Percentiles rank a stretch among this genome's conserved stretches.
Evolutionary conservation across 345 rosid genomes (phyloP).

Genomic region (Cardamine occulta): DNA sequence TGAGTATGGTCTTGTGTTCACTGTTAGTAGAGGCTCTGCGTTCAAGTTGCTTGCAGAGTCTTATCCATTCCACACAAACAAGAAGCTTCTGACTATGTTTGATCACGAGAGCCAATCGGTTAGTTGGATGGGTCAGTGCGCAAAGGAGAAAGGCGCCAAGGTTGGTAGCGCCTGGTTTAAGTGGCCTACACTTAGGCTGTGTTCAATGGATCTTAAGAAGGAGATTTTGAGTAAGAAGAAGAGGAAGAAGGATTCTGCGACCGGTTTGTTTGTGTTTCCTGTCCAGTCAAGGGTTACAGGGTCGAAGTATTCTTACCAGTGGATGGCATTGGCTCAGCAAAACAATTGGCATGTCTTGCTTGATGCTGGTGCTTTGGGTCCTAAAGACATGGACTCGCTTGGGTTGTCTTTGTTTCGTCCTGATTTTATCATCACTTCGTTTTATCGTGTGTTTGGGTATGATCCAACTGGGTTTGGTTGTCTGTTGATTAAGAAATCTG

Average conservation of each 20-base stretch:
- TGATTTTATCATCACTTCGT: slow-evolving; percentile 93
- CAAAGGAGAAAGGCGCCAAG: slow-evolving; percentile 94
- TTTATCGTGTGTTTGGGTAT: slow-evolving; percentile 91
- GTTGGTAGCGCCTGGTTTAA: slow-evolving; percentile 92
- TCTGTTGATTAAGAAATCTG: slow-evolving; percentile 94
- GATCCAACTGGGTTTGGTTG: slow-evolving; percentile 99
- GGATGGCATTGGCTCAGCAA: slow-evolving; percentile 99
- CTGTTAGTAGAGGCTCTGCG: slow-evolving; percentile 99
- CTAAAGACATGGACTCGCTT: slow-evolving; percentile 99
- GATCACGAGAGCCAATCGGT: slow-evolving; percentile 98
- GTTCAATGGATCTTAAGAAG: slow-evolving; percentile 94
- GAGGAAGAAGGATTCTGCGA: slow-evolving; percentile 89
- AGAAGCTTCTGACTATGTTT: slow-evolving; percentile 93
- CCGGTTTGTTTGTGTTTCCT: slow-evolving; percentile 93
- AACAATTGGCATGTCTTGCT: slow-evolving; percentile 98
- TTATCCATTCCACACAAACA: slow-evolving; percentile 94
- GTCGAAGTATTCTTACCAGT: slow-evolving; percentile 95
- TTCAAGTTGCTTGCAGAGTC: slow-evolving; percentile 93
- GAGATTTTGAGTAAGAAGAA: slow-evolving; percentile 78
- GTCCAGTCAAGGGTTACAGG: slow-evolving; percentile 98
- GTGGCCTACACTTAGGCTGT: slow-evolving; percentile 97
- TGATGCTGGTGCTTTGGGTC: slow-evolving; percentile 98
- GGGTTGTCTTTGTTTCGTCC: slow-evolving; percentile 97
- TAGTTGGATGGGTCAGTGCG: slow-evolving; percentile 97
- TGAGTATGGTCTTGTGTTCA: slow-evolving; percentile 97